Conservation (phyloP, 2,329 filamentous ascomycete species). For the Aspergillus sp. region DNA sequence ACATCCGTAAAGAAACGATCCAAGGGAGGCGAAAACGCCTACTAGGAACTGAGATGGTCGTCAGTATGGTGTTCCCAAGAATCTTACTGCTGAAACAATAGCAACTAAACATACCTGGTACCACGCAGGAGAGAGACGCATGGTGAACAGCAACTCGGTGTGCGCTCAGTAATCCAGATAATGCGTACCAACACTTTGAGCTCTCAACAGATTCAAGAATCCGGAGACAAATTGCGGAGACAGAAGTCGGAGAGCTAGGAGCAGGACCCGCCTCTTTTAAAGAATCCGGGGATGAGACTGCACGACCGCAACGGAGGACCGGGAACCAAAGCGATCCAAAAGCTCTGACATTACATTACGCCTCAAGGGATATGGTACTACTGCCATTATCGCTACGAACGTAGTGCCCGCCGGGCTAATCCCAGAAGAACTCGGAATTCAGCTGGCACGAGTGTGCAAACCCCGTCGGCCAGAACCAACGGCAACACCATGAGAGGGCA, state of each 20-base stretch:
- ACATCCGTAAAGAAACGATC: slow-evolving; percentile 59
- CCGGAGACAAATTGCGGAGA: slow-evolving; percentile 19
- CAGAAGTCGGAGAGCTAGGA: slow-evolving; percentile 14
- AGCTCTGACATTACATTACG: not conserved
- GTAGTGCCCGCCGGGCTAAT: slow-evolving; percentile 13
- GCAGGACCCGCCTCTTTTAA: slow-evolving; percentile 20
- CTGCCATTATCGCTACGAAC: not conserved
- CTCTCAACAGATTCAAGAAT: slow-evolving; percentile 2
- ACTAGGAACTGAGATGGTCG: slow-evolving; percentile 52
- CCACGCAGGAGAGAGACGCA: slow-evolving; percentile 58
- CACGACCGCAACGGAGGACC: slow-evolving; percentile 9
- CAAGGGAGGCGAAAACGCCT: slow-evolving; percentile 58
- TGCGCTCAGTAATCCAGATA: not conserved
- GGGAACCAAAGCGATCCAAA: not conserved
- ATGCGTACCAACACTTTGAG: not conserved
- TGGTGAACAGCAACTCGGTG: slow-evolving; percentile 28
- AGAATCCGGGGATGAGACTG: slow-evolving; percentile 25
- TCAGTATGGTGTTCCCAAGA: slow-evolving; percentile 11
- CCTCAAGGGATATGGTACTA: not conserved
- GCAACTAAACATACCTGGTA: slow-evolving; percentile 49
- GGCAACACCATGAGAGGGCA: not conserved
- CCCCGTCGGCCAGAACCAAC: not conserved
- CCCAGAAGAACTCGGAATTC: slow-evolving; percentile 1
- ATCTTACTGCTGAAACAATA: not conserved
- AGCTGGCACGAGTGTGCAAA: not conserved